Base-by-base conservation (phyloP, 1,139 yeast genomes). In the Geotrichum bryndzae region DNA sequence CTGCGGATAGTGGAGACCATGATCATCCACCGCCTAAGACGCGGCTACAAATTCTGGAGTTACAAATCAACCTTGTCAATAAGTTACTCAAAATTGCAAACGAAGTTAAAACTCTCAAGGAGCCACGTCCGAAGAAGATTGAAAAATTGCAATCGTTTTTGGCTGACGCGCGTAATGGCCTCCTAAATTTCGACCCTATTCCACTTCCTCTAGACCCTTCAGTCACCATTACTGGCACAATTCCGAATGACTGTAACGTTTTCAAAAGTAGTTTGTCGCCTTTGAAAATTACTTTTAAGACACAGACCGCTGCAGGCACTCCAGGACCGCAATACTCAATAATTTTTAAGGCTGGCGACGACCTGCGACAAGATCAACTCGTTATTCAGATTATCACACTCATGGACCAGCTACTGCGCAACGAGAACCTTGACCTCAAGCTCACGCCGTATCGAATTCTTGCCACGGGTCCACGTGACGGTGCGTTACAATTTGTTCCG, bases 301-400 rank as follows among this genome's bases (percentile, higher is more conserved):
- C 96, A 3, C 56, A 52, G 7, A 38, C 59, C 22, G 38, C 53
- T 33, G 33, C 27, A 13, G 48, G 51, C 7, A 41, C n/a, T 11
- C 27, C 55, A 38, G 51, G 61, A 87, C 0, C 74, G 72, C 1
- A 80, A 58, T 95, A 91, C 73, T 85, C 96, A 3, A 76, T 94
- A 54, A 94, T 95, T 88, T 91, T 91, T 76, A 95, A 95, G 73
- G 88, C 89, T 57, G 99, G 99, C 2, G 99, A 95, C 74, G 99
- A 95, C 72, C 78, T 95, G 59, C 80, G 98, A 63, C 99, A 95
- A 73, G 99, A 95, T 76, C 99, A 95, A 73, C 81, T 95, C 67
- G 96, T 94, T 29, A 89, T 91, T 60, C 99, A 95, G 73, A 90
- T 95, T 63, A 89, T 95, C 60, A 84, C 88, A 60, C 77, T 95